phyloP scores from a whole-genome alignment of 2,329 filamentous ascomycete genomes.

The Fusarium albosuccineum region DNA sequence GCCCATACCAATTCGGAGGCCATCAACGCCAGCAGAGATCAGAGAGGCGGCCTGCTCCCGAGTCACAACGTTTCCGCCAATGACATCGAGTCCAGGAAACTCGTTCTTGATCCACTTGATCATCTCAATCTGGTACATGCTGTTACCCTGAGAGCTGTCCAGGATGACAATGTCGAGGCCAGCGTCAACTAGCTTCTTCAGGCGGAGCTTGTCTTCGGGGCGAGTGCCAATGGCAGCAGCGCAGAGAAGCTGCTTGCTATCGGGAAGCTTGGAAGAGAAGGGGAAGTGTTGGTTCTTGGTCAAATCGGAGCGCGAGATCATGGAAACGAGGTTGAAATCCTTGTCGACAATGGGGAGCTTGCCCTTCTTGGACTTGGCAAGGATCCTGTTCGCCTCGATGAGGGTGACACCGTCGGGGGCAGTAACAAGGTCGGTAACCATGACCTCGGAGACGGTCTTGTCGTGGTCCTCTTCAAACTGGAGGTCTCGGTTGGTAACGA shows the following conservation, averaged over 20 bases:
- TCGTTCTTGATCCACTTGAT: slow-evolving; percentile 94
- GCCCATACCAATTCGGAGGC: slow-evolving; percentile 98
- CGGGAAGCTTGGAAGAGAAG: slow-evolving; percentile 92
- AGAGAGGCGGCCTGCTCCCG: slow-evolving; percentile 93
- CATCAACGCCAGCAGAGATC: slow-evolving; percentile 94
- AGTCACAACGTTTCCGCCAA: slow-evolving; percentile 98
- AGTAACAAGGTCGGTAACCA: slow-evolving; percentile 95
- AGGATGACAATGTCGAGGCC: slow-evolving; percentile 95
- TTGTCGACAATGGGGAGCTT: slow-evolving; percentile 94
- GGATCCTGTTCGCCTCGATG: slow-evolving; percentile 89
- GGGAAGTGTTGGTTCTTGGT: slow-evolving; percentile 99
- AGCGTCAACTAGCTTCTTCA: slow-evolving; percentile 90
- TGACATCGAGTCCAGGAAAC: slow-evolving; percentile 89
- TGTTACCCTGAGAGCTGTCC: slow-evolving; percentile 98
- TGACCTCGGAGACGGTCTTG: slow-evolving; percentile 85
- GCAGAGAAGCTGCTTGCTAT: slow-evolving; percentile 97
- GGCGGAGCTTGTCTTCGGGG: slow-evolving; percentile 88
- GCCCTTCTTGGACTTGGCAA: slow-evolving; percentile 97
- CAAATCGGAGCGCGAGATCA: slow-evolving; percentile 93
- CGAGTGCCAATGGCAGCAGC: slow-evolving; percentile 96
- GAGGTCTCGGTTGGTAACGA: slow-evolving; percentile 97
- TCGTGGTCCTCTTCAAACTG: slow-evolving; percentile 88
- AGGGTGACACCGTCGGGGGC: slow-evolving; percentile 86
- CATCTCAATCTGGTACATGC: slow-evolving; percentile 99
- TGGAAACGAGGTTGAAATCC: slow-evolving; percentile 86